Conservation (phyloP, 1,139 yeast species). For the Kodamaea sp. region DNA sequence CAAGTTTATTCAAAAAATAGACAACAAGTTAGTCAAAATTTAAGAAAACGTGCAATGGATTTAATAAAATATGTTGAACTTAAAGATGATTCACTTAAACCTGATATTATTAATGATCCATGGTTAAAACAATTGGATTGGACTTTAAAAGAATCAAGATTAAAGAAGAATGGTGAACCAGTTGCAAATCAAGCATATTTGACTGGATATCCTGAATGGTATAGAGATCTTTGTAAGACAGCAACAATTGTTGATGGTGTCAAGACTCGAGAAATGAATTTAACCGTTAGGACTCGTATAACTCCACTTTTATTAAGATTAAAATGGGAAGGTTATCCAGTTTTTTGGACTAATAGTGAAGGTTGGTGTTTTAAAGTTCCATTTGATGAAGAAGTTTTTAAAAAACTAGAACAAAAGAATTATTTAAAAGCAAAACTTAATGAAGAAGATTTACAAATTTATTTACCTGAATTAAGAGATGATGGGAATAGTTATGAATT, state of each 20-base stretch:
- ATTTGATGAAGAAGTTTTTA: slow-evolving; percentile 29
- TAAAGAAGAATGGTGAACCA: slow-evolving; percentile 72
- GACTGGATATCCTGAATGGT: slow-evolving; percentile 96
- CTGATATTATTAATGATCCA: slow-evolving; percentile 55
- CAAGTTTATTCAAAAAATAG: slow-evolving; percentile 57
- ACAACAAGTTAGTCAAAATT: slow-evolving; percentile 52
- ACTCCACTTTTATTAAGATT: slow-evolving; percentile 74
- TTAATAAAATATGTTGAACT: slow-evolving; percentile 40
- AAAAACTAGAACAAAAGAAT: slow-evolving; percentile 46
- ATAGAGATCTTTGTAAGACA: slow-evolving; percentile 62
- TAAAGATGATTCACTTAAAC: slow-evolving; percentile 25
- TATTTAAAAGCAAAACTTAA: slow-evolving; percentile 33
- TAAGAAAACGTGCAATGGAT: slow-evolving; percentile 58
- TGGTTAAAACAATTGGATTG: slow-evolving; percentile 92
- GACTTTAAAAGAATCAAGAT: slow-evolving; percentile 58
- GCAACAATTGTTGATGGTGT: slow-evolving; percentile 29
- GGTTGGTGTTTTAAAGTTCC: slow-evolving; percentile 90
- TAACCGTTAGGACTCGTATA: slow-evolving; percentile 70
- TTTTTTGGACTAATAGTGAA: slow-evolving; percentile 68
- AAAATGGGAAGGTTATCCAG: slow-evolving; percentile 83
- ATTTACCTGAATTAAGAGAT: slow-evolving; percentile 24
- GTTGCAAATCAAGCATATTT: slow-evolving; percentile 71
- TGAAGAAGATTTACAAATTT: slow-evolving; percentile 18
- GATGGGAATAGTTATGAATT: slow-evolving; percentile 28
- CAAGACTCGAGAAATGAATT: slow-evolving; percentile 38